These are phyloP conservation scores for Ophiocordyceps unilateralis DNA, from an alignment of 2,329 filamentous ascomycete species.

Conservation along the genomic window DNA sequence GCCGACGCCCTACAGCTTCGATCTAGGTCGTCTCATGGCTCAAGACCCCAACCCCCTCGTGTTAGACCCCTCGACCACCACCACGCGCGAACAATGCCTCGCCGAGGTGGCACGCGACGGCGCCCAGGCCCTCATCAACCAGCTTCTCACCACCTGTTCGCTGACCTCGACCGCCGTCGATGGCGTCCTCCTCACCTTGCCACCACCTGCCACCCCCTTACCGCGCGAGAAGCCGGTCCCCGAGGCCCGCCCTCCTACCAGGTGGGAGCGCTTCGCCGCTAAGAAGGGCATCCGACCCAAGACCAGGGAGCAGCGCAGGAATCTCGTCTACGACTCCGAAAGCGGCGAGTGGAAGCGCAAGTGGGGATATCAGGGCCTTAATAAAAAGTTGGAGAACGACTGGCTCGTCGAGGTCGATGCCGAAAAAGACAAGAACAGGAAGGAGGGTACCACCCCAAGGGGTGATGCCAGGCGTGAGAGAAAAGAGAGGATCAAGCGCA, in stretches of 20 bases:
- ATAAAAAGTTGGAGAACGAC: constrained; percentile 66
- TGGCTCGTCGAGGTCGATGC: constrained; percentile 89
- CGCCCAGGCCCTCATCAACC: constrained; percentile 83
- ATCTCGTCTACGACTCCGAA: constrained; percentile 71
- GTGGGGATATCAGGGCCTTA: constrained; percentile 88
- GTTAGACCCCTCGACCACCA: constrained; percentile 19
- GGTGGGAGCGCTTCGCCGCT: constrained; percentile 89
- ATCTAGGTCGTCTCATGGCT: constrained; percentile 73
- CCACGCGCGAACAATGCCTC: constrained; percentile 31
- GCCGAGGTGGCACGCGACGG: constrained; percentile 66
- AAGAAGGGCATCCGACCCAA: constrained; percentile 95
- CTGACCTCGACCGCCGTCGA: constrained; percentile 48
- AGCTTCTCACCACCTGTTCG: constrained; percentile 76
- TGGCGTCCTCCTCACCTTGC: constrained; percentile 66
- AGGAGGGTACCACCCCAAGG: constrained; percentile 43
- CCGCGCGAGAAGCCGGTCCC: constrained; percentile 90
- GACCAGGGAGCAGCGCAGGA: constrained; percentile 54
- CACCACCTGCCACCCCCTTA: constrained; percentile 48
- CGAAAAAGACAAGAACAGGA: constrained; percentile 45
- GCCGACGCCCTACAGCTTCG: constrained; percentile 81
- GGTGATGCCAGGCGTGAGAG: constrained; percentile 47
- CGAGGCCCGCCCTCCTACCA: constrained; percentile 64
- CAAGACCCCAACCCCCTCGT: constrained; percentile 73
- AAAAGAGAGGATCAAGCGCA: constrained; percentile 52
- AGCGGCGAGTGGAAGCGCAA: constrained; percentile 79